A percentile compares a stretch with the other conserved stretches of the same genome.
These are phyloP conservation scores for Podospora didyma DNA, from an alignment of 495 filamentous ascomycete species.

Conservation along the genomic window DNA sequence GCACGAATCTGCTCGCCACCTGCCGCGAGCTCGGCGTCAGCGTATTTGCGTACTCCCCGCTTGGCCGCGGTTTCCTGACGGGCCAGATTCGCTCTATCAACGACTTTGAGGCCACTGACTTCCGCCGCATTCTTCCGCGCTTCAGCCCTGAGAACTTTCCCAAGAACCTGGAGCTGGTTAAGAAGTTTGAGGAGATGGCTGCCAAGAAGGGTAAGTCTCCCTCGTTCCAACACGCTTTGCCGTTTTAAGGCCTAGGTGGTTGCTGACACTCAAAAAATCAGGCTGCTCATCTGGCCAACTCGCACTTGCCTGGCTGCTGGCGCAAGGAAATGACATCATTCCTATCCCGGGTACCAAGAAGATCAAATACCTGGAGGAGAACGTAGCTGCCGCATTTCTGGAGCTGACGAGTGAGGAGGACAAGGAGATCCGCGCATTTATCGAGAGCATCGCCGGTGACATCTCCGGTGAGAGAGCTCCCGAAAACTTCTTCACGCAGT, in stretches of 20 bases:
- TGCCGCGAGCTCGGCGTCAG: slow-evolving; percentile 56
- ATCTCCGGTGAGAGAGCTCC: background rate
- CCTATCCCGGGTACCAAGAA: slow-evolving; percentile 56
- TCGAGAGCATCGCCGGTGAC: background rate
- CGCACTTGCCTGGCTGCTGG: slow-evolving; percentile 47
- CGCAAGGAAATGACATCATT: slow-evolving; percentile 49
- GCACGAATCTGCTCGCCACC: slow-evolving; percentile 6
- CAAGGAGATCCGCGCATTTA: slow-evolving; percentile 29
- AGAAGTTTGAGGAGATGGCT: slow-evolving; percentile 62
- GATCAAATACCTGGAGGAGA: slow-evolving; percentile 53
- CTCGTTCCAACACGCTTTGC: background rate
- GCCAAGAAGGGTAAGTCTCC: slow-evolving; percentile 16
- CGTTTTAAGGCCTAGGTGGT: too few species aligned
- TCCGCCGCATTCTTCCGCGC: slow-evolving; percentile 43
- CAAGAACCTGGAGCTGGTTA: slow-evolving; percentile 67
- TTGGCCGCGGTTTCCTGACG: slow-evolving; percentile 54
- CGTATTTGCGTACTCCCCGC: slow-evolving; percentile 54
- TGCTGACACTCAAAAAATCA: background rate
- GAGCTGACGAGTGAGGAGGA: slow-evolving; percentile 48
- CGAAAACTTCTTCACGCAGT: background rate
- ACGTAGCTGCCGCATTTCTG: slow-evolving; percentile 43
- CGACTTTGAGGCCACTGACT: slow-evolving; percentile 60
- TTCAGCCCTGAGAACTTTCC: slow-evolving; percentile 68
- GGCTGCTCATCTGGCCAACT: slow-evolving; percentile 59
- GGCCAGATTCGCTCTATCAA: slow-evolving; percentile 59